These are phyloP conservation scores for Pyronema omphalodes DNA, from an alignment of 495 filamentous ascomycete genomes.

Conservation along the genomic window DNA sequence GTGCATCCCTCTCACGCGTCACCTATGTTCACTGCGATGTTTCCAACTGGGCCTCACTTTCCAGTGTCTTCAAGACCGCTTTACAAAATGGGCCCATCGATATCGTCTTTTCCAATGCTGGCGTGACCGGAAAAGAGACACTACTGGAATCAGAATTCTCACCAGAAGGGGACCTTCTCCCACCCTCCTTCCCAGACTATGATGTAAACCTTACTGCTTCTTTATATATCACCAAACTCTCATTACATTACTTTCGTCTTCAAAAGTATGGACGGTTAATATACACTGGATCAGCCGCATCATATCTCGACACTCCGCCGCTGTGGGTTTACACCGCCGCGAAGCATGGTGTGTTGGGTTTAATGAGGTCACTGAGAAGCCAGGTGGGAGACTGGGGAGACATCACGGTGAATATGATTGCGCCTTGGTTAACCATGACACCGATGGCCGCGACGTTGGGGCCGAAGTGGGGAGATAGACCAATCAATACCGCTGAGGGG, in stretches of 20 bases:
- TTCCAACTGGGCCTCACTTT: slow-evolving; percentile 23
- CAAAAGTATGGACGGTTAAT: slow-evolving; percentile 16
- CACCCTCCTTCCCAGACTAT: slow-evolving; percentile 28
- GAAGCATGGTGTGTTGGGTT: slow-evolving; percentile 26
- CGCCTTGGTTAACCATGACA: slow-evolving; percentile 4
- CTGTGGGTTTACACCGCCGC: slow-evolving; percentile 26
- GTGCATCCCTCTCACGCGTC: slow-evolving; percentile 9
- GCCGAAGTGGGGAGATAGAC: slow-evolving; percentile 3
- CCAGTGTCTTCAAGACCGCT: slow-evolving; percentile 20
- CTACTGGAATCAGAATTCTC: slow-evolving; percentile 23
- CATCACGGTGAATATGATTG: slow-evolving; percentile 1
- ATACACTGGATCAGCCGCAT: slow-evolving; percentile 25
- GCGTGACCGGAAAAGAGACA: slow-evolving; percentile 21
- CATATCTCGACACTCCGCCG: slow-evolving; percentile 15
- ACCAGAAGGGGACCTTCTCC: slow-evolving; percentile 22
- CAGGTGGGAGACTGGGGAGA: neutral
- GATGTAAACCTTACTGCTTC: slow-evolving; percentile 29
- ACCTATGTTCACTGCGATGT: slow-evolving; percentile 25
- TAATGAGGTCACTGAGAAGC: slow-evolving; percentile 22
- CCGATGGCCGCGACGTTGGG: slow-evolving; percentile 4
- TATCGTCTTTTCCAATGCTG: slow-evolving; percentile 28
- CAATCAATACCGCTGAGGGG: neutral
- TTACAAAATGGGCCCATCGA: slow-evolving; percentile 13
- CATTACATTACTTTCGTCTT: slow-evolving; percentile 29
- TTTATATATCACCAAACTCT: slow-evolving; percentile 29